Percentiles rank a stretch among this genome's conserved stretches.
Conservation (phyloP, 2,329 filamentous ascomycete species). For the Nannizziopsis barbatae region DNA sequence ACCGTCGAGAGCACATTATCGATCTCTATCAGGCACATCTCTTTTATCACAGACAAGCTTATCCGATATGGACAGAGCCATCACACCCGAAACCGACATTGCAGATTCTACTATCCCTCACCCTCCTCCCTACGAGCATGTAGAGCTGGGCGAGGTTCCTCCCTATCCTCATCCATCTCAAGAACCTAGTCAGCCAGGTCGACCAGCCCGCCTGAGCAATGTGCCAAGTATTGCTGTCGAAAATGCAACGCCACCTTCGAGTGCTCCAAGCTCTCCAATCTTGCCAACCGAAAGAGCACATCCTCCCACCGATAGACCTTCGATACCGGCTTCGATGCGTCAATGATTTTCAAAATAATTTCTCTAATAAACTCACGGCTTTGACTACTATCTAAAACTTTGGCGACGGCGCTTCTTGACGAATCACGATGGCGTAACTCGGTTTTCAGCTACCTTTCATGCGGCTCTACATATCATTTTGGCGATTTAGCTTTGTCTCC, state of each 20-base stretch:
- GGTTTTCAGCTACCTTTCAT: too few species aligned
- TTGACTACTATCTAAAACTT: too few species aligned
- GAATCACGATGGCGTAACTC: too few species aligned
- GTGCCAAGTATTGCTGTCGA: conserved; percentile 21
- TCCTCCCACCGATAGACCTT: neutral
- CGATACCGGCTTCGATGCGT: neutral
- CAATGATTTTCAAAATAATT: neutral
- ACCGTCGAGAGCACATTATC: conserved; percentile 21
- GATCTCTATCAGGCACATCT: conserved; percentile 28
- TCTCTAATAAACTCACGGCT: neutral
- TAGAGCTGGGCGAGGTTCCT: conserved; percentile 36
- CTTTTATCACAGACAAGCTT: conserved; percentile 25
- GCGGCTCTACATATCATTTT: too few species aligned
- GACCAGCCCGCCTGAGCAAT: conserved; percentile 12
- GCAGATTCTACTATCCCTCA: conserved; percentile 27
- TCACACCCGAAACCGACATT: conserved; percentile 27
- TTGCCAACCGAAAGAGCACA: neutral
- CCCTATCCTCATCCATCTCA: conserved; percentile 22
- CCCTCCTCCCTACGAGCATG: conserved; percentile 34
- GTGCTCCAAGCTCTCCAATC: conserved; percentile 17
- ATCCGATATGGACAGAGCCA: conserved; percentile 19
- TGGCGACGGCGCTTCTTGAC: too few species aligned
- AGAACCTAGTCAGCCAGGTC: neutral
- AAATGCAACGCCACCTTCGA: conserved; percentile 17
- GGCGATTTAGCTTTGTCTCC: too few species aligned